Evolutionary conservation across 257 asterid genomes (phyloP).

Genomic region (Ilex aquifolium): DNA sequence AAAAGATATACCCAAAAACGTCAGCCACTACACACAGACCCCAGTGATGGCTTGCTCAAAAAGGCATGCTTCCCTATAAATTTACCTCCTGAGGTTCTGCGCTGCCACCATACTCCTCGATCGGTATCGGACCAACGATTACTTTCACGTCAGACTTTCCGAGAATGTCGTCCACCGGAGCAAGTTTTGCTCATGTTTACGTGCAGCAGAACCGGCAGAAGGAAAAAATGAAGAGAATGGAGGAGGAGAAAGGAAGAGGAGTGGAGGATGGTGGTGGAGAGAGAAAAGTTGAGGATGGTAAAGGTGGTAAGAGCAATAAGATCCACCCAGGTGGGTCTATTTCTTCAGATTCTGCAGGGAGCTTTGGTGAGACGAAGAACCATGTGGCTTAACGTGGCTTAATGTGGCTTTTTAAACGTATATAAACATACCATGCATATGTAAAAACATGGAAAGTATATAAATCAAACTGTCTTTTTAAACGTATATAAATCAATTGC

Average conservation of each 20-base stretch:
- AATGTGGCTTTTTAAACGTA: no score
- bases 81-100: background rate
- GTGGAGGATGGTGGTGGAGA: background rate
- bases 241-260: slow-evolving; percentile 19
- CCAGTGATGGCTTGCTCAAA: slow-evolving; percentile 3
- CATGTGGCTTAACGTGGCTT: no score
- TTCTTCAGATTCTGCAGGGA: slow-evolving; percentile 10
- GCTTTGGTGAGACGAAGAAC: no score
- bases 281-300: slow-evolving; percentile 17
- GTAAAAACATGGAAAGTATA: no score
- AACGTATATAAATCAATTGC: no score
- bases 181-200: slow-evolving; percentile 32
- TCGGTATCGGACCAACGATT: slow-evolving; percentile 2
- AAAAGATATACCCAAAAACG: slow-evolving; percentile 7
- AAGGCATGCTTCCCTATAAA: slow-evolving; percentile 27
- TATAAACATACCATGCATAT: no score
- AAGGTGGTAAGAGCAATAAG: slow-evolving; percentile 21
- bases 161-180: slow-evolving; percentile 43
- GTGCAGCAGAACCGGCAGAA: slow-evolving; percentile 35
- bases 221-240: slow-evolving; percentile 25
- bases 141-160: background rate
- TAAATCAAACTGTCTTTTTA: no score
- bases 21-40: slow-evolving; percentile 4
- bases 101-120: background rate
- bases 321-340: slow-evolving; percentile 27